Evolutionary conservation across 192 early-diverging fungal genomes (phyloP), one percentile per base, ranked within the genome.

Genomic region (Coemansia sp.): DNA sequence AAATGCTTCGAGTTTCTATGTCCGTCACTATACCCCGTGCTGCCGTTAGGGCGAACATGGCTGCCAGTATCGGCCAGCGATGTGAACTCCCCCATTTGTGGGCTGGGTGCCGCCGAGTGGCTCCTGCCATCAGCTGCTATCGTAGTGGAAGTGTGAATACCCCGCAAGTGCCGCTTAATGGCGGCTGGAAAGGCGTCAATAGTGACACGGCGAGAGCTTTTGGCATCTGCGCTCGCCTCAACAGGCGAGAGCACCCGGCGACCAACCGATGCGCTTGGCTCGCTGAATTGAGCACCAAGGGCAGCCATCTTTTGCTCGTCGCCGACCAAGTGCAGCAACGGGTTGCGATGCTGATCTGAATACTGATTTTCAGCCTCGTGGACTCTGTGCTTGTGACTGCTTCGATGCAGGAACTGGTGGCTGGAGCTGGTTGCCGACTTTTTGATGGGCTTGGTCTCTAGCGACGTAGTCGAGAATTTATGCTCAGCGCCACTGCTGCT

Each of bases 121-220:
- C 69, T 63, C 43, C 29, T 41, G 22, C 33, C 43, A 8, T 27
- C 63, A 10, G 51, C 64, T 2, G 15, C 67, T 20, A 22, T 3
- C 54, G 27, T 55, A 0, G 51, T 33, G 18, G 66, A 40, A 3
- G 43, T 38, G 15, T 74, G 74, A 1, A 66, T 81, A 3, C 73
- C 73, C 3, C 81, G 81, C 64, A 85, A 46, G 46, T 85, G 82
- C 34, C 68, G 47, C 41, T 77, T 79, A 22, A 85, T 79, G 13
- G 74, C 78, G 1, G 77, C 82, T 9, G 82, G 82, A n/a, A 85
- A 85, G 9, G 82, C 78, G 33, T 85, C 82, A 20, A 85, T 75
- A 3, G 82, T 85, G 22, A 85, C 78, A 5, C 82, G 60, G 20
- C 82, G 77, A 29, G 72, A 72, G 63, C 63, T 70, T 18, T 72